Evolutionary conservation across 2,329 filamentous ascomycete genomes (phyloP).

Genomic region (Fusarium nelsonii): DNA sequence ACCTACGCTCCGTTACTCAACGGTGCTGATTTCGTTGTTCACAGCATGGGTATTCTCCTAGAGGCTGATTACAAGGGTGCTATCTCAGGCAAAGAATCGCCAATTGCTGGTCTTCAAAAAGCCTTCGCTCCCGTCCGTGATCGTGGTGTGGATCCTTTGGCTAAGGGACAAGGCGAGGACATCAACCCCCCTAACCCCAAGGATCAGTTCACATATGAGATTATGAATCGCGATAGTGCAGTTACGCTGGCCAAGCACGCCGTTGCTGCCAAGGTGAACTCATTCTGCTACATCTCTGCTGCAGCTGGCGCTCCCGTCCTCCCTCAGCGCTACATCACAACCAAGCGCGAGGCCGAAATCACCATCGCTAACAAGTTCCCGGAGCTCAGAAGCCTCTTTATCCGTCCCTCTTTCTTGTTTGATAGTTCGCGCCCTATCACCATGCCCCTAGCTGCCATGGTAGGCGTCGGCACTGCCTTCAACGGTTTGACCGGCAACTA

Average conservation of each 20-base stretch:
- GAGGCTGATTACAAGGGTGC: constrained; percentile 99
- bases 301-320: constrained; percentile 87
- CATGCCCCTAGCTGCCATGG: constrained; percentile 83
- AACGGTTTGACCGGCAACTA: constrained; percentile 83
- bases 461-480: constrained; percentile 78
- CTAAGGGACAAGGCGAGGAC: constrained; percentile 68
- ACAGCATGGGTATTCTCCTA: constrained; percentile 94
- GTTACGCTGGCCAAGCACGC: constrained; percentile 86
- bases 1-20: constrained; percentile 83
- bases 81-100: constrained; percentile 83
- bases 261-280: constrained; percentile 69
- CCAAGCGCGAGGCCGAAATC: constrained; percentile 90
- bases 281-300: constrained; percentile 91
- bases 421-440: constrained; percentile 86
- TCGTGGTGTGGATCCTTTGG: constrained; percentile 77
- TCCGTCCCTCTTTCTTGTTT: constrained; percentile 90
- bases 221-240: constrained; percentile 95
- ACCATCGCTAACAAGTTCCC: constrained; percentile 80
- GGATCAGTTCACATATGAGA: constrained; percentile 90
- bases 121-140: constrained; percentile 78
- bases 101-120: constrained; percentile 80
- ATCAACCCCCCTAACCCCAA: constrained; percentile 75
- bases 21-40: constrained; percentile 86
- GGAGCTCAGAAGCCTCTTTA: constrained; percentile 81
- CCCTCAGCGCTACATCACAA: constrained; percentile 86